Conservation (phyloP, 192 early-diverging fungal species). For the Umbelopsis isabellina region DNA sequence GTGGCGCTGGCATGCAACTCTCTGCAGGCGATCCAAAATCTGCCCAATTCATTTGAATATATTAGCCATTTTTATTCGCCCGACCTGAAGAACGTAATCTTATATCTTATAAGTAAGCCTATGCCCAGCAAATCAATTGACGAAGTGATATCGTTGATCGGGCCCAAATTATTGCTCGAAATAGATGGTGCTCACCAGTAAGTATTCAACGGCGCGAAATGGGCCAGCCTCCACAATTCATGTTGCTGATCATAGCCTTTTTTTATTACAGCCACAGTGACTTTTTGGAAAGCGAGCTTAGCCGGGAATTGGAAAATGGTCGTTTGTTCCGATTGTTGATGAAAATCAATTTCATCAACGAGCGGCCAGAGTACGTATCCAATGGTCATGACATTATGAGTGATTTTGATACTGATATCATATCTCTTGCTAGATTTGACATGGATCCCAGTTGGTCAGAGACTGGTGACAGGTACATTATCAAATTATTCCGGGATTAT, state of each 20-base stretch:
- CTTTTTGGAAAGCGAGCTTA: conserved; percentile 75
- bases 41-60: conserved; percentile 77
- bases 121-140: conserved; percentile 74
- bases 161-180: conserved; percentile 74
- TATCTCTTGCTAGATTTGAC: conserved; percentile 62
- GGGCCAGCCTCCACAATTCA: neutral
- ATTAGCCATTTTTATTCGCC: conserved; percentile 75
- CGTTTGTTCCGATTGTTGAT: conserved; percentile 84
- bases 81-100: conserved; percentile 83
- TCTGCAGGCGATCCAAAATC: conserved; percentile 65
- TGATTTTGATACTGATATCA: neutral
- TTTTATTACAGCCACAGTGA: conserved; percentile 64
- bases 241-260: neutral
- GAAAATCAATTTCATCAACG: conserved; percentile 94
- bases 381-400: neutral
- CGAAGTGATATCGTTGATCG: conserved; percentile 78
- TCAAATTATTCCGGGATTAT: conserved; percentile 97
- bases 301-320: conserved; percentile 89
- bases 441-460: conserved; percentile 95
- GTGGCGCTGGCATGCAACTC: conserved; percentile 79
- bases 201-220: neutral
- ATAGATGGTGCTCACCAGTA: conserved; percentile 76
- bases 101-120: conserved; percentile 80
- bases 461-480: conserved; percentile 96
- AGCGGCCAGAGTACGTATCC: conserved; percentile 74